phyloP scores from a whole-genome alignment of 495 filamentous ascomycete genomes.

The Aspergillus wentii region DNA sequence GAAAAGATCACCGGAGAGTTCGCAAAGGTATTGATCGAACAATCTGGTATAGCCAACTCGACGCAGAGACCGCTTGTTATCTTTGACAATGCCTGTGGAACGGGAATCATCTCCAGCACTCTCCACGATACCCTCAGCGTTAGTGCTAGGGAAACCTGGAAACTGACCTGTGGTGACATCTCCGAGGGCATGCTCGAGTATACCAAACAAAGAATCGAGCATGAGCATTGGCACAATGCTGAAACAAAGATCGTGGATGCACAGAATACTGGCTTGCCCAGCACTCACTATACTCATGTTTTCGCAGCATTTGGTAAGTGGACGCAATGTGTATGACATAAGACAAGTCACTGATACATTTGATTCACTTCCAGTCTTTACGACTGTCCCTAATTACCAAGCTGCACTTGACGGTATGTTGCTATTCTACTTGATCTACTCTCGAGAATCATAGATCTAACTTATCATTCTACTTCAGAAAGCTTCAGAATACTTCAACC shows the following conservation, averaged over 20 bases:
- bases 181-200: conserved; percentile 28
- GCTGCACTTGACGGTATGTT: conserved; percentile 28
- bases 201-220: conserved; percentile 16
- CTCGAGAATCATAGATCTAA: too few relatives aligned
- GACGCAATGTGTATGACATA: not conserved
- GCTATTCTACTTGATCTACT: not conserved
- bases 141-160: conserved; percentile 14
- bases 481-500: conserved; percentile 30
- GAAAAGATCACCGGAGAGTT: conserved; percentile 29
- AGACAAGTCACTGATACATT: conserved; percentile 2
- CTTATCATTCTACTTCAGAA: too few relatives aligned
- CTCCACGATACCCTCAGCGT: conserved; percentile 20
- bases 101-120: conserved; percentile 29
- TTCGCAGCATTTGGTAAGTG: conserved; percentile 32
- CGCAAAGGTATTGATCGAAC: conserved; percentile 22
- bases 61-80: conserved; percentile 20
- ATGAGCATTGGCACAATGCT: conserved; percentile 27
- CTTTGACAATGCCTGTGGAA: conserved; percentile 40
- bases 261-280: conserved; percentile 23
- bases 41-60: conserved; percentile 21
- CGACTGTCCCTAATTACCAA: conserved; percentile 17
- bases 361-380: conserved; percentile 13
- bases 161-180: conserved; percentile 34
- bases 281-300: conserved; percentile 25
- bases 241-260: conserved; percentile 29